Evolutionary conservation across 805 yeast species (phyloP), one percentile per base, ranked within the genome.

Genomic region (Alloascoidea hylecoeti): DNA sequence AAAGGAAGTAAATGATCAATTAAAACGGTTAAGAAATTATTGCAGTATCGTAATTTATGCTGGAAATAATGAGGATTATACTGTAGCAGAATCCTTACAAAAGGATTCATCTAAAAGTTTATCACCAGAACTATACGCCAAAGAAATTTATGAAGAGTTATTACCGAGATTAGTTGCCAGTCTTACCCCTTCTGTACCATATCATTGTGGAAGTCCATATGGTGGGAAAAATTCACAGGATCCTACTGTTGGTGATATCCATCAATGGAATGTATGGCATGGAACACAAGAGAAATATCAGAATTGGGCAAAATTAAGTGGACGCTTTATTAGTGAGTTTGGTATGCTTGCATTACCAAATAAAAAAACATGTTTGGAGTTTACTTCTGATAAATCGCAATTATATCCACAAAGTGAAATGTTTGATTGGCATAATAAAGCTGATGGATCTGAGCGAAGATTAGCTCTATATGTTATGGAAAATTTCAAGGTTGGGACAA

Each of bases 241-340:
- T 42, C 50, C 56, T 3, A 59, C 64, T 1, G 49, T 57, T 15
- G 75, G 75, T 2, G 75, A 70, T 45, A 52, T 65, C 3, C 75
- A 70, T 44, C 73, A 68, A 42, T 70, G 75, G 75, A 67, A 68
- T 43, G 70, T 70, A 5, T 70, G 75, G 75, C 76, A 70, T 43
- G 75, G 75, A 1, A 48, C 55, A 16, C 70, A 67, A 46, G 64
- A 62, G 38, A 60, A 57, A 42, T 69, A 69, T 44, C 76, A 70
- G 42, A 53, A 66, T 45, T 67, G 72, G 72, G 49, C 51, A 33
- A 52, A 56, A 36, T 48, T 69, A 2, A 63, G 58, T 4, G 75
- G 74, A 2, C 44, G 75, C 18, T 70, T 70, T 50, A 60, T 70
- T 3, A 60, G 69, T 19, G 76, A 70, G 48, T 70, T 70, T 52